Evolutionary conservation across 2,329 filamentous ascomycete genomes (phyloP).

Genomic region (Colletotrichum cereale): DNA sequence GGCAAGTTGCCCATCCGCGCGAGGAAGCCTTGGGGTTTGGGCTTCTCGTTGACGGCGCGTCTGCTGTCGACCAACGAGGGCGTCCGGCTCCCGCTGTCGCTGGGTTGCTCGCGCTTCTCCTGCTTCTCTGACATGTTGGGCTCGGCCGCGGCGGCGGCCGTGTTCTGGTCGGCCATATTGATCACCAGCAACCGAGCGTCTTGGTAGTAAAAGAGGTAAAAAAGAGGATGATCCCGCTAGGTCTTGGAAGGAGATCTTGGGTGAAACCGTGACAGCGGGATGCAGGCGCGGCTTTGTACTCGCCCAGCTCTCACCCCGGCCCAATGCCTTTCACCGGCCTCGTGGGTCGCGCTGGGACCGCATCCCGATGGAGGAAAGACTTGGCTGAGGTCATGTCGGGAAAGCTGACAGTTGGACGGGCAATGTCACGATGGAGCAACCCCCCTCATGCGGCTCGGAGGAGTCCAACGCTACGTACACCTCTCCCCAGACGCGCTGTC

Average conservation of each 20-base stretch:
- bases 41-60: slow-evolving; percentile 20
- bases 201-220: neutral
- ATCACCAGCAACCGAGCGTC: neutral
- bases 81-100: slow-evolving; percentile 22
- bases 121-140: slow-evolving; percentile 32
- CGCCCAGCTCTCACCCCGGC: slow-evolving; percentile 12
- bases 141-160: neutral
- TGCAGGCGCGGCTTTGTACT: slow-evolving; percentile 33
- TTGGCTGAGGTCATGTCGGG: slow-evolving; percentile 39
- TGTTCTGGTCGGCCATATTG: slow-evolving; percentile 10
- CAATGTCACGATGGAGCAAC: neutral
- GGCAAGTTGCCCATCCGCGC: slow-evolving; percentile 44
- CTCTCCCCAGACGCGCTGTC: slow-evolving; percentile 2
- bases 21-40: slow-evolving; percentile 28
- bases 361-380: slow-evolving; percentile 19
- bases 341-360: slow-evolving; percentile 10
- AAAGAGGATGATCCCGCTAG: neutral
- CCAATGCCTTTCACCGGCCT: neutral
- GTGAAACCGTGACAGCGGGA: neutral
- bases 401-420: neutral
- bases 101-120: slow-evolving; percentile 29
- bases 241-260: slow-evolving; percentile 2
- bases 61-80: slow-evolving; percentile 27
- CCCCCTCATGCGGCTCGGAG: slow-evolving; percentile 10
- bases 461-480: slow-evolving; percentile 20